Base-by-base conservation (phyloP, 441 rosid species). In the Populus hybrid region DNA sequence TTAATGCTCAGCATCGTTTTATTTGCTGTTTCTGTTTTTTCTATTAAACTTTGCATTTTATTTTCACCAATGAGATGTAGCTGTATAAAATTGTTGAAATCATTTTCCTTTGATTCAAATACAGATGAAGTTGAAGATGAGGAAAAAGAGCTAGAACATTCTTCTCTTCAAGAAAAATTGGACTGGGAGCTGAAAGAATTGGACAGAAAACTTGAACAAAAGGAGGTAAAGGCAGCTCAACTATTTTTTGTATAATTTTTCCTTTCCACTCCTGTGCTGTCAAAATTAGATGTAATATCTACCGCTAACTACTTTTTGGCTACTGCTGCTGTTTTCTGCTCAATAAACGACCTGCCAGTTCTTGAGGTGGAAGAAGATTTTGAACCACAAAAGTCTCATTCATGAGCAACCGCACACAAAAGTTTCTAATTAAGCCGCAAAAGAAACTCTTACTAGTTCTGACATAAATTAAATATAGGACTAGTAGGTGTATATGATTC, bases 171-270 rank as follows among this genome's bases (percentile, higher is more conserved):
- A 83, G 98, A 94, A 84, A 88, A 87, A 82, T 80, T 96, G 83
- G 98, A 90, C 36, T 86, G 67, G 88, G 98, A 96, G 89, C 92
- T 94, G 67, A 91, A 96, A 83, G 99, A 94, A 81, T 81, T 96
- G 85, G 98, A 94, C 78, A 88, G 84, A 77, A 92, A 78, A 81
- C 98, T 96, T 79, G 96, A 94, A 90, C 93, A 90, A 72, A 94
- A 93, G 77, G 98, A 94, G 98, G 98, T 96, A 83, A 76, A 59
- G 73, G 67, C 26, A 23, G 20, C 65, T 59, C 8, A 71, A 38
- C 61, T 20, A 65, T 30, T 73, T 20, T 54, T 63, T 50, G 14
- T 67, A 21, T 21, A 20, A 61, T 24, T 21, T 65, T 75, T 66
- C 38, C 71, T 67, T 11, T 28, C 20, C 57, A 50, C 18, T 50